Percentiles rank a stretch among this genome's conserved stretches.
These are phyloP conservation scores for Claviceps humidiphila DNA, from an alignment of 2,329 filamentous ascomycete species.

Conservation along the genomic window DNA sequence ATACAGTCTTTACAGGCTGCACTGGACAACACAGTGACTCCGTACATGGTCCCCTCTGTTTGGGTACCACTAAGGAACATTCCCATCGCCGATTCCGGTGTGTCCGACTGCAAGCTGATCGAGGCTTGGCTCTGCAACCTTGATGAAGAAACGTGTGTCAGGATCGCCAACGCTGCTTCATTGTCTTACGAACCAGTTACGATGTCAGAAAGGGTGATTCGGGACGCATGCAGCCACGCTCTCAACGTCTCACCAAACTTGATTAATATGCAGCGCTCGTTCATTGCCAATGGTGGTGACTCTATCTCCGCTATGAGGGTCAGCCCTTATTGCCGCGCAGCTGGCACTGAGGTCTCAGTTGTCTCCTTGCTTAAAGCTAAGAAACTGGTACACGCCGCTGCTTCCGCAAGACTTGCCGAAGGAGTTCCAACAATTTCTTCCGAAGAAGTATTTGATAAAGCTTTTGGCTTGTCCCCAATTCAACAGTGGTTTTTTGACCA, in stretches of 20 bases:
- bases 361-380: slow-evolving; percentile 1
- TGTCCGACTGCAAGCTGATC: background rate
- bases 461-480: slow-evolving; percentile 5
- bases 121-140: slow-evolving; percentile 1
- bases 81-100: background rate
- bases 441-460: slow-evolving; percentile 1
- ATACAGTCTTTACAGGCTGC: background rate
- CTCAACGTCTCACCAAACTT: slow-evolving; percentile 2
- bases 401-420: background rate
- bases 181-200: slow-evolving; percentile 1
- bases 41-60: background rate
- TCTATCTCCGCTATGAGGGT: slow-evolving; percentile 7
- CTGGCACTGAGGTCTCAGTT: background rate
- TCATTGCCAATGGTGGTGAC: slow-evolving; percentile 7
- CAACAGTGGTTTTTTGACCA: slow-evolving; percentile 6
- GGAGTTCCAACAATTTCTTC: background rate
- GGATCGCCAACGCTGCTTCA: background rate
- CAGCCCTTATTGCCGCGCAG: slow-evolving; percentile 1
- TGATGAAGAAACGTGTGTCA: background rate
- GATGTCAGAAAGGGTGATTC: slow-evolving; percentile 1
- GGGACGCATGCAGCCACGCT: slow-evolving; percentile 3
- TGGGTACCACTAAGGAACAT: background rate
- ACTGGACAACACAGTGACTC: background rate
- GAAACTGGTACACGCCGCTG: background rate
- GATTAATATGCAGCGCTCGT: slow-evolving; percentile 5